A percentile compares a stretch with the other conserved stretches of the same genome.
These are phyloP conservation scores for Chytriomyces sp. DNA, from an alignment of 192 early-diverging fungal genomes.

Conservation along the genomic window DNA sequence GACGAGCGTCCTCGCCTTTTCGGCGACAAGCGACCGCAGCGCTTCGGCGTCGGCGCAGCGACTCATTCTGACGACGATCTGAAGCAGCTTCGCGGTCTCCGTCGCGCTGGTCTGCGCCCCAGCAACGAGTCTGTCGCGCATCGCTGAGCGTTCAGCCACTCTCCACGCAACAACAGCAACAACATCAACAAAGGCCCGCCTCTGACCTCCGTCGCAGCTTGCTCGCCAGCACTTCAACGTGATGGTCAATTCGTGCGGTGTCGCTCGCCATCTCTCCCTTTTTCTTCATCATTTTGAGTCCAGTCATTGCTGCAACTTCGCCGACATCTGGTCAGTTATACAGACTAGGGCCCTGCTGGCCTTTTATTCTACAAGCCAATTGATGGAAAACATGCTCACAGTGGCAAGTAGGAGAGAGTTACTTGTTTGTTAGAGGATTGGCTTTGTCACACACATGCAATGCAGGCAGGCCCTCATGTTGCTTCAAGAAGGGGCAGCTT, in stretches of 20 bases:
- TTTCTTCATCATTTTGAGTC: not conserved
- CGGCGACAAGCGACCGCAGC: constrained; percentile 66
- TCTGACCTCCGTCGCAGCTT: constrained; percentile 36
- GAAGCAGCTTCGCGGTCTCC: constrained; percentile 74
- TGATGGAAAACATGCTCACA: no score
- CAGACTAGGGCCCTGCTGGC: no score
- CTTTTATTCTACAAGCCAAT: no score
- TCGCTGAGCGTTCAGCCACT: not conserved
- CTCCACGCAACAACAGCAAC: no score
- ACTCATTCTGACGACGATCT: constrained; percentile 74
- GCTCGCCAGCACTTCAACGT: constrained; percentile 26
- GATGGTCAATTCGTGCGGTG: constrained; percentile 9
- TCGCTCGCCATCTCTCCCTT: not conserved
- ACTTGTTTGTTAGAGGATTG: no score
- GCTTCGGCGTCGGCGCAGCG: constrained; percentile 68
- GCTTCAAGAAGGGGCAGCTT: no score
- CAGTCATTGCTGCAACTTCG: no score
- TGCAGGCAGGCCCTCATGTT: no score
- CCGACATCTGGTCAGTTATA: no score
- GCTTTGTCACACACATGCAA: no score
- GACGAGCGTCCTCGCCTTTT: constrained; percentile 68
- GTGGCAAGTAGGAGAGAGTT: no score
- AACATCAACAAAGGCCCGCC: not conserved
- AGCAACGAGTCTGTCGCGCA: constrained; percentile 45
- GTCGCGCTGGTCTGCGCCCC: constrained; percentile 50